Conservation (phyloP, 2,329 filamentous ascomycete genomes). For the Monilinia aucupariae region DNA sequence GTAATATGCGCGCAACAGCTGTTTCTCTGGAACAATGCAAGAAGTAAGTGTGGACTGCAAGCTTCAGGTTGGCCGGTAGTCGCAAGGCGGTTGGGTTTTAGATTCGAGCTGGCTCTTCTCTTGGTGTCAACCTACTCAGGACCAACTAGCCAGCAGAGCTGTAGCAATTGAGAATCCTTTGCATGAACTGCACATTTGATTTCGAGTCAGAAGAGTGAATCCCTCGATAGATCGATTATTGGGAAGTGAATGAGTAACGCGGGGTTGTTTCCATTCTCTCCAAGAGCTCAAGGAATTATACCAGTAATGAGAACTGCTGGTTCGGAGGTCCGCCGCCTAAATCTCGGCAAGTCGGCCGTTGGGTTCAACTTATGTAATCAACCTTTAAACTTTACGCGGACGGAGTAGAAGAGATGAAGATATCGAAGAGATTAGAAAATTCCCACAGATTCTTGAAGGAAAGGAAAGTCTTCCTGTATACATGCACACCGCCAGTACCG, state of each 20-base stretch:
- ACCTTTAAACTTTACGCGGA: too few relatives aligned
- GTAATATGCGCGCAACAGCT: neutral
- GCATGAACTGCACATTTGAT: conserved; percentile 17
- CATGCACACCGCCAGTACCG: too few relatives aligned
- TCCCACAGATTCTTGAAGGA: neutral
- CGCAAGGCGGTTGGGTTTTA: neutral
- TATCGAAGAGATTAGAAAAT: too few relatives aligned
- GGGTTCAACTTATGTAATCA: neutral
- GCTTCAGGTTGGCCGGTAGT: conserved; percentile 1
- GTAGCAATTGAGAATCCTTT: conserved; percentile 10
- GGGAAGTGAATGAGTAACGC: neutral
- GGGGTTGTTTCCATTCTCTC: conserved; percentile 12
- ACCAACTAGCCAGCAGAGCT: conserved; percentile 14
- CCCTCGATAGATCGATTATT: neutral
- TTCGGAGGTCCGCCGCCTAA: conserved; percentile 9
- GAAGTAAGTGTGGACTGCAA: neutral
- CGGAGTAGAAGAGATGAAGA: too few relatives aligned
- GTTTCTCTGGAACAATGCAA: conserved; percentile 1
- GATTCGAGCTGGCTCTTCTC: neutral
- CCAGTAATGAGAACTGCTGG: neutral
- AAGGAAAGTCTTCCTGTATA: neutral
- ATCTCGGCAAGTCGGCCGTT: conserved; percentile 5
- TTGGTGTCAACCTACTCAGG: neutral
- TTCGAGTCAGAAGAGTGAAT: neutral
- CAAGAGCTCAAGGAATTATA: neutral